Evolutionary conservation across 768 basidiomycete genomes (phyloP).

Genomic region (Leccinum subtestaceum): DNA sequence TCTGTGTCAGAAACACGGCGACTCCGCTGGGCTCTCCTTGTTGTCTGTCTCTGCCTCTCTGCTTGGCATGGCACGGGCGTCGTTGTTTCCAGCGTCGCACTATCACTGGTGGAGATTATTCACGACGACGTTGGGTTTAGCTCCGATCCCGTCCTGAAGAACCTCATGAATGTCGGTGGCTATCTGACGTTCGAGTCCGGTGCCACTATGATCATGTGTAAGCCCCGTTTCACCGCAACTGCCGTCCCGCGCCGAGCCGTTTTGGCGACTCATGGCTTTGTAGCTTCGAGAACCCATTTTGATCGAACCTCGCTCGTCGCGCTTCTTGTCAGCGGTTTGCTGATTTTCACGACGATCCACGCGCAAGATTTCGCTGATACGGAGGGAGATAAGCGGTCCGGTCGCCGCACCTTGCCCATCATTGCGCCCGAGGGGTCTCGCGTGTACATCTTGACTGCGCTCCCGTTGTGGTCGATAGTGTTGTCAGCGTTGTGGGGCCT

Average conservation of each 20-base stretch:
- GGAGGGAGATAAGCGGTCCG: conserved; percentile 28
- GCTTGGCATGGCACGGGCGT: conserved; percentile 18
- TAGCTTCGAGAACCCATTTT: conserved; percentile 5
- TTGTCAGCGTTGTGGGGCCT: conserved; percentile 8
- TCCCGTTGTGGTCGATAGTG: conserved; percentile 11
- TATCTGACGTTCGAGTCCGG: conserved; percentile 36
- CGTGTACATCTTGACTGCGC: conserved; percentile 10
- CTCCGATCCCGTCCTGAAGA: conserved; percentile 29
- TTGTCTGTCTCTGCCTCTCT: conserved; percentile 28
- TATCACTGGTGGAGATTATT: conserved; percentile 22
- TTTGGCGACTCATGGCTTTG: background rate
- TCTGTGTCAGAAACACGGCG: conserved; percentile 15
- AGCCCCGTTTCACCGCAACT: background rate
- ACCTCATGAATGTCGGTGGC: conserved; percentile 31
- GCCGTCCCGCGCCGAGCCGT: background rate
- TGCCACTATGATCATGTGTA: conserved; percentile 30
- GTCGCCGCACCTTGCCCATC: conserved; percentile 33
- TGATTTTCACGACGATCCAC: conserved; percentile 38
- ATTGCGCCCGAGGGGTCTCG: conserved; percentile 16
- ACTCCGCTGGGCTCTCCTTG: conserved; percentile 34
- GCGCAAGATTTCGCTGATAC: conserved; percentile 36
- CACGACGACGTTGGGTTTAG: conserved; percentile 32
- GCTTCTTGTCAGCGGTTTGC: conserved; percentile 26
- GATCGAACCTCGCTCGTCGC: conserved; percentile 17
- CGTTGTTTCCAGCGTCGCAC: conserved; percentile 18